These are phyloP conservation scores for Colletotrichum musicola DNA, from an alignment of 2,329 filamentous ascomycete species.

Conservation along the genomic window DNA sequence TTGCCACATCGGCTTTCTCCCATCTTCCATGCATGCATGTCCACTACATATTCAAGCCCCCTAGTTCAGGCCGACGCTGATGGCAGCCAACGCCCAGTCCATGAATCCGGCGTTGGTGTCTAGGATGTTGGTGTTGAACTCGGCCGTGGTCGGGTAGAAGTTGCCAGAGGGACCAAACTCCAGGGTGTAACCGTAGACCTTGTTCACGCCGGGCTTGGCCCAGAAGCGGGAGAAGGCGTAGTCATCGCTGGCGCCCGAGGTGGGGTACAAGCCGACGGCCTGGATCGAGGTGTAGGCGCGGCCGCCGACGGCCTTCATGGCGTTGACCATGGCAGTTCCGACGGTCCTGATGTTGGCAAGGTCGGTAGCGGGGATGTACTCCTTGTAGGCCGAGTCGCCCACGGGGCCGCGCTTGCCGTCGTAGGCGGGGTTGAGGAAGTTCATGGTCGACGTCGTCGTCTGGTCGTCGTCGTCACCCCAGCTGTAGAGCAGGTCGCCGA, in stretches of 20 bases:
- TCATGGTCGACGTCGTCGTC: conserved; percentile 52
- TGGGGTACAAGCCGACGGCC: conserved; percentile 51
- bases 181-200: conserved; percentile 54
- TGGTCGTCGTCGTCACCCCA: conserved; percentile 65
- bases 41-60: no score
- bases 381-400: conserved; percentile 52
- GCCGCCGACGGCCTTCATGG: conserved; percentile 52
- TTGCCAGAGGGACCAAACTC: conserved; percentile 53
- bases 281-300: conserved; percentile 48
- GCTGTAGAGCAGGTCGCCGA: conserved; percentile 61
- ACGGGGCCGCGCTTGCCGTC: conserved; percentile 58
- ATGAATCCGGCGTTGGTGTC: conserved; percentile 57
- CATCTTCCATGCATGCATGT: no score
- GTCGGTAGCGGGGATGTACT: conserved; percentile 53
- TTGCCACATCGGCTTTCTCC: no score
- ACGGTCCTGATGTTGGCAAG: conserved; percentile 49
- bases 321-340: conserved; percentile 48
- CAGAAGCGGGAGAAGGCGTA: conserved; percentile 53
- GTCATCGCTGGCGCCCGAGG: conserved; percentile 53
- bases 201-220: conserved; percentile 50
- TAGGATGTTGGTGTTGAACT: conserved; percentile 55
- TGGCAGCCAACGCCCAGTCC: conserved; percentile 51
- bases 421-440: conserved; percentile 61
- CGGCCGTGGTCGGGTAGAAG: conserved; percentile 54
- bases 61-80: conserved; percentile 44